Evolutionary conservation across 495 filamentous ascomycete species (phyloP).

Genomic region (Hypoxylon cercidicola): DNA sequence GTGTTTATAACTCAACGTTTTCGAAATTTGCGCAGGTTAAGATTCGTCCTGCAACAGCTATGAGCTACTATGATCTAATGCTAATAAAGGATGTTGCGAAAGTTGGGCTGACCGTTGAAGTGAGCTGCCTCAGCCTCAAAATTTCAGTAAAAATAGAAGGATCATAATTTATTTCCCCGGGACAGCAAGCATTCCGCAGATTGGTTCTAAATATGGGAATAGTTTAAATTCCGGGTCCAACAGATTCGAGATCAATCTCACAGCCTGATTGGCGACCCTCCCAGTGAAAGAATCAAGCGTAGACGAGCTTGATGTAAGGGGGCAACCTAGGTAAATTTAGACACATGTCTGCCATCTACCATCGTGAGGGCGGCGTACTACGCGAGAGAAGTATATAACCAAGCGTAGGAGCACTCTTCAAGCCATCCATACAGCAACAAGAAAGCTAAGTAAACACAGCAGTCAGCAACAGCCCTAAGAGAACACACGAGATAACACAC

Average conservation of each 20-base stretch:
- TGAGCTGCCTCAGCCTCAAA: background rate
- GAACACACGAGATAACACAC: no score
- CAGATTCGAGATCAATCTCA: background rate
- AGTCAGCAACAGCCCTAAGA: background rate
- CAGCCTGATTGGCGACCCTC: background rate
- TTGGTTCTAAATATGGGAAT: background rate
- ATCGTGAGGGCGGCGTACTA: background rate
- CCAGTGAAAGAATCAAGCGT: background rate
- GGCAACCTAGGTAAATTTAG: no score
- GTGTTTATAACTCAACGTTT: no score
- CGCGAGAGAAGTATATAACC: no score
- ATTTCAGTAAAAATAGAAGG: slow-evolving; percentile 7
- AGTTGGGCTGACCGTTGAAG: background rate
- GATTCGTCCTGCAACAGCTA: background rate
- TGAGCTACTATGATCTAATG: background rate
- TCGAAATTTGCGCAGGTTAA: background rate
- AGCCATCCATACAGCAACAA: background rate
- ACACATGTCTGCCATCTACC: background rate
- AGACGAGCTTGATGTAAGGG: no score
- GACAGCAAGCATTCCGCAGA: background rate
- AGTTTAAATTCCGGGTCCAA: background rate
- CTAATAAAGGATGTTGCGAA: background rate
- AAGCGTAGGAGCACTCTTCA: no score
- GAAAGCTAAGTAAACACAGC: background rate
- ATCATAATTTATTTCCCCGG: background rate